These are phyloP conservation scores for Schwanniomyces polymorphus DNA, from an alignment of 805 yeast genomes.

Conservation along the genomic window DNA sequence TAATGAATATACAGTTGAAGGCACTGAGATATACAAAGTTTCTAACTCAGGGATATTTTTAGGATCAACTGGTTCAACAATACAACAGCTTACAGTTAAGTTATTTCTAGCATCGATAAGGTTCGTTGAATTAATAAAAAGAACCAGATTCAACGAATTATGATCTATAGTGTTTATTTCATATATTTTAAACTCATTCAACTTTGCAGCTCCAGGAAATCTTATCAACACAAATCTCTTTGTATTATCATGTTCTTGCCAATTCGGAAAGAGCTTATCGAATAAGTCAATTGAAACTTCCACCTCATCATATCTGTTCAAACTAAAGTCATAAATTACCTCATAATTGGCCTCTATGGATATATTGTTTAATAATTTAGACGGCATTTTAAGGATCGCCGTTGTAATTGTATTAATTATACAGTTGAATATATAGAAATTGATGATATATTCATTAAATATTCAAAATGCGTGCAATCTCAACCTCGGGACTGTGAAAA, in stretches of 20 bases:
- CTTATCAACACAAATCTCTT: slow-evolving; percentile 32
- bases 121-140: slow-evolving; percentile 37
- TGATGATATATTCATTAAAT: background rate
- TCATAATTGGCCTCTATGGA: slow-evolving; percentile 23
- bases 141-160: slow-evolving; percentile 28
- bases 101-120: slow-evolving; percentile 31
- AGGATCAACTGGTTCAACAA: slow-evolving; percentile 32
- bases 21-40: slow-evolving; percentile 48
- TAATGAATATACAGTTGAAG: slow-evolving; percentile 37
- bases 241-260: slow-evolving; percentile 1
- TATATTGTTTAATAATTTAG: background rate
- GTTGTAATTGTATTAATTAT: background rate
- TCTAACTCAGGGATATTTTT: slow-evolving; percentile 39
- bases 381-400: background rate
- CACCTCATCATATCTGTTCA: slow-evolving; percentile 23
- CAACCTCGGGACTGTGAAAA: background rate
- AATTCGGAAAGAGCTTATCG: slow-evolving; percentile 28
- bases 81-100: slow-evolving; percentile 43
- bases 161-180: slow-evolving; percentile 28
- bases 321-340: slow-evolving; percentile 30
- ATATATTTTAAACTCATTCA: slow-evolving; percentile 31
- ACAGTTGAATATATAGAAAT: background rate
- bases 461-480: background rate
- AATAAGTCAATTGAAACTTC: slow-evolving; percentile 35
- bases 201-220: slow-evolving; percentile 38